A percentile compares a stretch with the other conserved stretches of the same genome.
Evolutionary conservation across 495 filamentous ascomycete species (phyloP).

Genomic region (Neurospora sp.): DNA sequence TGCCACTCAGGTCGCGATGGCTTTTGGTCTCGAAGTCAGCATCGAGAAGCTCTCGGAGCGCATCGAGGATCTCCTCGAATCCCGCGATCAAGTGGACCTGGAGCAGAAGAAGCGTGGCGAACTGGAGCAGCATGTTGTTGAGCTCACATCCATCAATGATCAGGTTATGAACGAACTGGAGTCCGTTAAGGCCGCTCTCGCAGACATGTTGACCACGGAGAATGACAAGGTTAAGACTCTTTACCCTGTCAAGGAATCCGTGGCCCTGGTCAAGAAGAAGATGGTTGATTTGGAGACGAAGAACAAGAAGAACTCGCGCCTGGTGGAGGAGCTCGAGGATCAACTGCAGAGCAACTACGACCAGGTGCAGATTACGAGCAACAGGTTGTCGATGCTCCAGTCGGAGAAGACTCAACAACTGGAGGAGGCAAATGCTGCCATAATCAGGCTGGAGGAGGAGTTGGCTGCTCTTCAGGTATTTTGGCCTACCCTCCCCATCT

Average conservation of each 20-base stretch:
- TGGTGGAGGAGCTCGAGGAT: conserved; percentile 94
- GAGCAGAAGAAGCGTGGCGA: conserved; percentile 48
- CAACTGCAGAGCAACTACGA: conserved; percentile 93
- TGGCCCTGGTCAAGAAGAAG: conserved; percentile 63
- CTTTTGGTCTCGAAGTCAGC: conserved; percentile 42
- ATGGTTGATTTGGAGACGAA: conserved; percentile 52
- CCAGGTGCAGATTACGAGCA: conserved; percentile 75
- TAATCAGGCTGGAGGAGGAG: conserved; percentile 39
- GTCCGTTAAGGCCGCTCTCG: conserved; percentile 35
- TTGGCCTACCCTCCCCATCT: conserved; percentile 3
- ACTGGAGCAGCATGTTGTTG: conserved; percentile 37
- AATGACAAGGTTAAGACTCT: conserved; percentile 36
- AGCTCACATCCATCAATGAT: conserved; percentile 44
- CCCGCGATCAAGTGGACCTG: conserved; percentile 36
- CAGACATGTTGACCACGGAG: conserved; percentile 33
- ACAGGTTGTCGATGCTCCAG: conserved; percentile 60
- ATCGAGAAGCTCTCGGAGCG: conserved; percentile 45
- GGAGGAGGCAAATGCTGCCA: conserved; percentile 45
- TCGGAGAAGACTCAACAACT: conserved; percentile 54
- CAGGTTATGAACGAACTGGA: conserved; percentile 46
- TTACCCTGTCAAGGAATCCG: conserved; percentile 53
- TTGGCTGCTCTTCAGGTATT: conserved; percentile 57
- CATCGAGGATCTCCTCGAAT: conserved; percentile 40
- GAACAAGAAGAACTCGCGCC: conserved; percentile 72
- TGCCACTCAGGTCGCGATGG: conserved; percentile 43